Conservation (phyloP, 2,329 filamentous ascomycete species). For the Aspergillus niger region DNA sequence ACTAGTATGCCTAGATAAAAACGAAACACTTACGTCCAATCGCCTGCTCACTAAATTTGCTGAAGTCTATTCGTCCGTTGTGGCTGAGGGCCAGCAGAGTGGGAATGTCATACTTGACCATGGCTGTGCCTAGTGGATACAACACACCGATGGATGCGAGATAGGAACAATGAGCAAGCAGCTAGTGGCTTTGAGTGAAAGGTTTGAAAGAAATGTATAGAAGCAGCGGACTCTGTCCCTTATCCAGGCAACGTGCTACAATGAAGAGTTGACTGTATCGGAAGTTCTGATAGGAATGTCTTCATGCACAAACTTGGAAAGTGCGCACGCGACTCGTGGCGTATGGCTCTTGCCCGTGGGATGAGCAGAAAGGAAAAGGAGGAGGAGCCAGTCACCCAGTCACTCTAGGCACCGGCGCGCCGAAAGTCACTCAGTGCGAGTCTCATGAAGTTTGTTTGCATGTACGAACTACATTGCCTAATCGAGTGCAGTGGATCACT, state of each 20-base stretch:
- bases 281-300: not conserved
- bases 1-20: not conserved
- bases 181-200: too few relatives aligned
- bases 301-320: not conserved
- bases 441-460: too few relatives aligned
- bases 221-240: not conserved
- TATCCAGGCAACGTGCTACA: not conserved
- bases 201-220: not conserved
- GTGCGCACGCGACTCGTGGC: not conserved
- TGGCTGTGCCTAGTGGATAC: constrained; percentile 12
- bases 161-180: constrained; percentile 4
- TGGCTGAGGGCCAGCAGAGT: constrained; percentile 40
- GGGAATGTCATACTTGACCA: constrained; percentile 41
- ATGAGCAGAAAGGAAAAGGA: too few relatives aligned
- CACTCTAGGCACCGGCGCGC: too few relatives aligned
- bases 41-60: constrained; percentile 31
- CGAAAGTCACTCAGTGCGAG: too few relatives aligned
- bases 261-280: not conserved
- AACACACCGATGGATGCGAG: constrained; percentile 6
- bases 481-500: too few relatives aligned
- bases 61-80: constrained; percentile 29
- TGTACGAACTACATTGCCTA: too few relatives aligned
- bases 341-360: not conserved
- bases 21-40: constrained; percentile 32
- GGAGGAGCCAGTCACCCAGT: too few relatives aligned